Base-by-base conservation (phyloP, 1,139 yeast genomes). In the Nakaseomyces delphensis region DNA sequence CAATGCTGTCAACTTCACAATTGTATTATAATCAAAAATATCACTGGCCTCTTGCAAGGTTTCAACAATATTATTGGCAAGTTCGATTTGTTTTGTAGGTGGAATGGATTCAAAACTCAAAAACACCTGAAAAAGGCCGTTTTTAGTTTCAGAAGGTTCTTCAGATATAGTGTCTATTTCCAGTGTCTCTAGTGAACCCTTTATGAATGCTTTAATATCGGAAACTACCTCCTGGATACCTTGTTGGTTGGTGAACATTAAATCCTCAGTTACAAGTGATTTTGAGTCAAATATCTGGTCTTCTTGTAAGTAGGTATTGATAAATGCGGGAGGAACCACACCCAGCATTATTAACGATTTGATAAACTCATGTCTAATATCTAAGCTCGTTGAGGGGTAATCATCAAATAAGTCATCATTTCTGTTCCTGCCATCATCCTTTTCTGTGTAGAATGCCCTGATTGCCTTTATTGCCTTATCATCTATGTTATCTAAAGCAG, bases 301-400 rank as follows among this genome's bases (percentile, higher is more conserved):
- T 51, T 59, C 73, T 43, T 67, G 71, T 40, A 77, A 65, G 25
- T 74, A 66, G 30, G 67, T 65, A 42, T 67, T 70, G 45, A 74
- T 68, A 8, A 73, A 57, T 13, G 66, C 63, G 1, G 67, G 62
- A 2, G 68, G 67, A 18, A 71, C 63, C 14, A 74, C 51, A 2
- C 64, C 63, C 28, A 72, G 49, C 24, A 73, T 67, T 15, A 76
- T 65, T 47, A 81, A 70, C 13, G 75, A 68, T 49, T 73, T 74
- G 16, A 79, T 57, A 44, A 82, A 77, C 15, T 70, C 74, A 48
- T 75, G 79, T 40, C 82, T 69, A 3, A 78, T 65, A 51, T 75
- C 80, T 19, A 65, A 56, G 27, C 68, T 64, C 2, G 73, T 67
- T 2, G 74, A 60, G 1, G 76, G 73, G 47, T 70, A 71, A 50